Percentiles rank a stretch among this genome's conserved stretches.
phyloP scores from a whole-genome alignment of 2,329 filamentous ascomycete species.

The Periconia sp. region DNA sequence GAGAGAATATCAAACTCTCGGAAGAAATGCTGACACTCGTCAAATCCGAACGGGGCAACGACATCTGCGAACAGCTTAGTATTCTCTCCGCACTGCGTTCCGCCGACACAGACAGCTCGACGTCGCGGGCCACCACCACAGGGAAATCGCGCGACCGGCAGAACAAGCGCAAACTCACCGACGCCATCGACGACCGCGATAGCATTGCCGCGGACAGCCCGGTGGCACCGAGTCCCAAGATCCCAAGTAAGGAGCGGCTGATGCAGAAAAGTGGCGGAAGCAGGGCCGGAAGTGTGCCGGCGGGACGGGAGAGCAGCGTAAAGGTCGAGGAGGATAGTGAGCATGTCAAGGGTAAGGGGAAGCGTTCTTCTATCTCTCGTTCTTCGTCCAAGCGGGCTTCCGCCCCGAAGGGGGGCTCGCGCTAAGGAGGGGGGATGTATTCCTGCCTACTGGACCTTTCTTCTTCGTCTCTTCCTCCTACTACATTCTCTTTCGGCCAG shows the following conservation, averaged over 20 bases:
- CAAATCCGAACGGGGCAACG: slow-evolving; percentile 45
- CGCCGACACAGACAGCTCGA: slow-evolving; percentile 42
- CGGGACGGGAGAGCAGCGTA: slow-evolving; percentile 52
- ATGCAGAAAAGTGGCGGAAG: slow-evolving; percentile 46
- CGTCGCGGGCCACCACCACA: slow-evolving; percentile 40
- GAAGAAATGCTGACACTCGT: slow-evolving; percentile 50
- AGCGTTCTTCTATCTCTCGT: not conserved
- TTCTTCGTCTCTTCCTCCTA: slow-evolving; percentile 12
- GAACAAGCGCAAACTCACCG: slow-evolving; percentile 41
- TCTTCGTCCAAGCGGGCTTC: slow-evolving; percentile 7
- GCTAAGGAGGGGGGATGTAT: slow-evolving; percentile 18
- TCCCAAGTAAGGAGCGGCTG: slow-evolving; percentile 36
- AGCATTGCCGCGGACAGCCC: slow-evolving; percentile 43
- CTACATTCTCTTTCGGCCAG: not conserved
- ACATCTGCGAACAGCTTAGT: slow-evolving; percentile 46
- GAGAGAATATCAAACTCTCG: slow-evolving; percentile 51
- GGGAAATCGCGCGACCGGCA: slow-evolving; percentile 42
- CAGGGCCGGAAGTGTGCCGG: slow-evolving; percentile 45
- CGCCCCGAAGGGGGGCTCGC: slow-evolving; percentile 16
- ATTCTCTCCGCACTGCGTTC: slow-evolving; percentile 52
- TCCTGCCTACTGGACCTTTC: slow-evolving; percentile 18
- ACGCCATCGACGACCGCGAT: slow-evolving; percentile 40
- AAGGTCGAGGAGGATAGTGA: slow-evolving; percentile 53
- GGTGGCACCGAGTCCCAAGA: slow-evolving; percentile 38
- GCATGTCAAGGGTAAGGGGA: slow-evolving; percentile 48